Evolutionary conservation across 331 rosid genomes (phyloP), one percentile per base, ranked within the genome.

Genomic region (Prunus yedoensis): DNA sequence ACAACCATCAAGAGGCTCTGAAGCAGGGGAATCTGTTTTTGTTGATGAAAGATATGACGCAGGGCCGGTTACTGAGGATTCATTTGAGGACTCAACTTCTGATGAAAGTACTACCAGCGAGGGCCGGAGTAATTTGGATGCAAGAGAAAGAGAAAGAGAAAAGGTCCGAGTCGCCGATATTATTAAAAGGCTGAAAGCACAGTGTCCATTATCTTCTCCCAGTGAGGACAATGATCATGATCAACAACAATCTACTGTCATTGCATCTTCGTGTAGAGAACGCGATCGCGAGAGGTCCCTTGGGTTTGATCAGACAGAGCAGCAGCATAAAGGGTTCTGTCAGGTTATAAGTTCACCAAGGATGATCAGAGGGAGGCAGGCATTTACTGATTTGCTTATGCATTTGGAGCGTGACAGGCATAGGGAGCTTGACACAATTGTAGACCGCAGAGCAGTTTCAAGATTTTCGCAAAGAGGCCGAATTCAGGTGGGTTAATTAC

Each of bases 301-400:
- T 1, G 25, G 75, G 23, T 28, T 17, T 1, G 89, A 90, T 18
- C 76, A 54, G 56, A 25, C 53, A 2, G 96, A 89, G 32, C 77
- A 77, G 28, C 65, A 43, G 51, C 69, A 46, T 3, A 84, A 35
- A 58, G 62, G 66, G 16, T 70, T 82, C 35, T 41, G 78, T 70
- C 80, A 74, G 43, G 63, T 80, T 20, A 46, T 57, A 45, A 21
- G 68, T 32, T 75, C 87, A 3, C 93, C 87, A 0, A 30, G 91
- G 25, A 72, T 94, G 20, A 69, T 94, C 45, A 74, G 99, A 80
- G 99, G 97, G 38, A 89, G 99, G 4, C 91, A 23, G 71, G 97
- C 97, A 0, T 84, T 81, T 11, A 67, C 74, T 1, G 94, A 95
- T 85, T 80, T 95, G 83, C 92, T 90, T 23, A 81, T 84, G 85